These are phyloP conservation scores for Exophiala sp. DNA, from an alignment of 2,329 filamentous ascomycete species.

Conservation along the genomic window DNA sequence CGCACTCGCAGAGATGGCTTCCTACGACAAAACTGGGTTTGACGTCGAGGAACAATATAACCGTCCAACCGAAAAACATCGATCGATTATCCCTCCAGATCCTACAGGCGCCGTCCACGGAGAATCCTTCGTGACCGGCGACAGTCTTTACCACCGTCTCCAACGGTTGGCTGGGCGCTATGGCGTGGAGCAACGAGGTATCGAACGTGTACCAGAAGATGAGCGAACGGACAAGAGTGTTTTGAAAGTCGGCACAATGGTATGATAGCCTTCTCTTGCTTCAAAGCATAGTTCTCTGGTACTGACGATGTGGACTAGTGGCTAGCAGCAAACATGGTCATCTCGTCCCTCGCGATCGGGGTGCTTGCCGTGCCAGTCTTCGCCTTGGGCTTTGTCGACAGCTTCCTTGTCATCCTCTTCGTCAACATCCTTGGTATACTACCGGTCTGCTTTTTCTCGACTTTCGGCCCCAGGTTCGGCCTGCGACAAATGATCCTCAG, in stretches of 20 bases:
- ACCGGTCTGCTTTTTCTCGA: slow-evolving; percentile 70
- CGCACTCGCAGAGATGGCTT: slow-evolving; percentile 5
- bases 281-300: slow-evolving; percentile 11
- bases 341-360: slow-evolving; percentile 70
- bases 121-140: slow-evolving; percentile 54
- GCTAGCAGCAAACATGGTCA: slow-evolving; percentile 72
- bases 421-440: slow-evolving; percentile 68
- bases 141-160: slow-evolving; percentile 51
- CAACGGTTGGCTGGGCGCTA: slow-evolving; percentile 60
- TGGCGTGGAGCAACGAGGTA: slow-evolving; percentile 67
- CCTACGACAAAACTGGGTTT: slow-evolving; percentile 19
- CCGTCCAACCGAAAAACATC: slow-evolving; percentile 22
- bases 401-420: slow-evolving; percentile 65
- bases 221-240: slow-evolving; percentile 62
- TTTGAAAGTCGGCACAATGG: slow-evolving; percentile 65
- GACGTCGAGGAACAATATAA: slow-evolving; percentile 21
- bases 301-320: slow-evolving; percentile 46
- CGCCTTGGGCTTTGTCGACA: slow-evolving; percentile 65
- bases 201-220: slow-evolving; percentile 65
- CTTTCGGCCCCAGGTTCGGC: slow-evolving; percentile 67
- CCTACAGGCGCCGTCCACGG: slow-evolving; percentile 50
- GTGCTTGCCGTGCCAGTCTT: slow-evolving; percentile 64
- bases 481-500: slow-evolving; percentile 76
- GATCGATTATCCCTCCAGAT: slow-evolving; percentile 28
- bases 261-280: slow-evolving; percentile 38